These are phyloP conservation scores for Mercurialis annua DNA, from an alignment of 345 rosid species.

Conservation along the genomic window DNA sequence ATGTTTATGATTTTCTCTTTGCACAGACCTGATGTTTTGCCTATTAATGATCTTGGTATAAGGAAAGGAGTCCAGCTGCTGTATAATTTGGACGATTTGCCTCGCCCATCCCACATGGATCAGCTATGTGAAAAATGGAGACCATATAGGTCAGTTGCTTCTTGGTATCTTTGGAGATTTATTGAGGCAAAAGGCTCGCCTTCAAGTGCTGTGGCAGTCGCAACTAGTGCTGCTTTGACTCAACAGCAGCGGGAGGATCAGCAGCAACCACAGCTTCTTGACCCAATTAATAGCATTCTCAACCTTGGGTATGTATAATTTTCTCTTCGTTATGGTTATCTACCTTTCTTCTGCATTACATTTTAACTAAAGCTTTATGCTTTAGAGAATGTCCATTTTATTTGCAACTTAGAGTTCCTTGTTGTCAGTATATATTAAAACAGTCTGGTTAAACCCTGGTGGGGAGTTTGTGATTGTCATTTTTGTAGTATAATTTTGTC, in stretches of 20 bases:
- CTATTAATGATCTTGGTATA: constrained; percentile 82
- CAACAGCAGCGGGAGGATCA: constrained; percentile 53
- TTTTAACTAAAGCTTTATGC: neutral
- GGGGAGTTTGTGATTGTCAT: neutral
- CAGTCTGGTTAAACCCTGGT: neutral
- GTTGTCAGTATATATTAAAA: neutral
- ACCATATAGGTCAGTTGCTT: constrained; percentile 90
- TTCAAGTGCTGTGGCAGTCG: constrained; percentile 56
- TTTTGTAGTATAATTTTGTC: neutral
- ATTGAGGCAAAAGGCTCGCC: constrained; percentile 69
- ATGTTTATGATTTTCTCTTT: constrained; percentile 97
- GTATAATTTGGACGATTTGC: constrained; percentile 69
- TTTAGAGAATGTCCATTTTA: neutral
- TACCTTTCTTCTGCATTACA: neutral
- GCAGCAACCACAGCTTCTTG: constrained; percentile 66
- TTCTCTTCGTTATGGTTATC: constrained; percentile 13
- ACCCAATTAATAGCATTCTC: constrained; percentile 82
- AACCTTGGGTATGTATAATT: constrained; percentile 63
- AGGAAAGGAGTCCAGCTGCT: constrained; percentile 91
- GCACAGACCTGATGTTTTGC: constrained; percentile 93
- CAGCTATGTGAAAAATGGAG: constrained; percentile 88
- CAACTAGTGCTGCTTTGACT: constrained; percentile 45
- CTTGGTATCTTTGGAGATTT: constrained; percentile 92
- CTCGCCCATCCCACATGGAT: constrained; percentile 95
- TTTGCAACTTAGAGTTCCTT: neutral